Evolutionary conservation across 345 rosid species (phyloP).

Genomic region (Bruguiera sexangula): DNA sequence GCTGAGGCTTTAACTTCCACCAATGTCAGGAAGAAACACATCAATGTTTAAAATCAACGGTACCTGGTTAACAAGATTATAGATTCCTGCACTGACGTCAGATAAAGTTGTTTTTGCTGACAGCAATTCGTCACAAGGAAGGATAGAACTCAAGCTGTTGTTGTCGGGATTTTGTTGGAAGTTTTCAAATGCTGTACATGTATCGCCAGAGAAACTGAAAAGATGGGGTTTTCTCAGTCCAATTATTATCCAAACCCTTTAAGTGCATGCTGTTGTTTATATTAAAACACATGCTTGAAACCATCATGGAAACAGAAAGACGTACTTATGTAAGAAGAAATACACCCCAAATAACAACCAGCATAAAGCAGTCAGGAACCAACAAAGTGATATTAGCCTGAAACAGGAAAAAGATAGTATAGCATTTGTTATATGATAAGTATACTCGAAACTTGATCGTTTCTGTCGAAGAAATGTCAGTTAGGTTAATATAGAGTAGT

Average conservation of each 20-base stretch:
- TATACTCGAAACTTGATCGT: background rate
- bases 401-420: background rate
- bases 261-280: background rate
- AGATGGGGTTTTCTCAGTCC: background rate
- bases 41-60: background rate
- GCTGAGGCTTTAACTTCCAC: too few relatives aligned
- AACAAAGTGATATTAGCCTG: conserved; percentile 54
- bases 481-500: background rate
- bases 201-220: conserved; percentile 56
- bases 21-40: background rate
- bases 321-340: conserved; percentile 54
- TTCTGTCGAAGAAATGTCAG: background rate
- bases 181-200: conserved; percentile 52
- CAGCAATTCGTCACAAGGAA: conserved; percentile 58
- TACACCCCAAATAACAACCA: conserved; percentile 60
- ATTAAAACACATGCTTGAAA: background rate
- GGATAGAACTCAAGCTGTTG: conserved; percentile 62
- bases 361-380: conserved; percentile 58
- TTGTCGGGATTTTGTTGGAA: conserved; percentile 57
- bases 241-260: background rate
- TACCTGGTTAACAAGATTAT: conserved; percentile 49
- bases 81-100: conserved; percentile 50
- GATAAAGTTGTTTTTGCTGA: conserved; percentile 42
- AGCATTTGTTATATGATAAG: background rate
- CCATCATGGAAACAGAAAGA: background rate